Evolutionary conservation across 2,329 filamentous ascomycete species (phyloP).

Genomic region (Nemania serpens): DNA sequence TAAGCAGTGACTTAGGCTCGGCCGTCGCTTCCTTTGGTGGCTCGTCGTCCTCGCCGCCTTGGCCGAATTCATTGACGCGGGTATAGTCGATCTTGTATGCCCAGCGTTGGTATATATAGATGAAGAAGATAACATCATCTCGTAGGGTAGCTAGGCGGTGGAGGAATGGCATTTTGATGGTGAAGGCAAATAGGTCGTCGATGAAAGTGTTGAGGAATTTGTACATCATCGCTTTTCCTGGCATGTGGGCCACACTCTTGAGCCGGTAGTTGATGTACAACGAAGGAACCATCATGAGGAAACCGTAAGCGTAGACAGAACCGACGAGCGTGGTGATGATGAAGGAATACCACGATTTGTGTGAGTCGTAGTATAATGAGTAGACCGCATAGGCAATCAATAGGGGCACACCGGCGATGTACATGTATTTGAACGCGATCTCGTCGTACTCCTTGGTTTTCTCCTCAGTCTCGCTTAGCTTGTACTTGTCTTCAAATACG

Average conservation of each 20-base stretch:
- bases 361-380: slow-evolving; percentile 87
- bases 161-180: slow-evolving; percentile 97
- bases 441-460: slow-evolving; percentile 99
- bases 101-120: slow-evolving; percentile 94
- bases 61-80: slow-evolving; percentile 95
- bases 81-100: slow-evolving; percentile 90
- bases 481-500: slow-evolving; percentile 94
- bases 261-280: slow-evolving; percentile 99
- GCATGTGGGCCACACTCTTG: slow-evolving; percentile 96
- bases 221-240: slow-evolving; percentile 93
- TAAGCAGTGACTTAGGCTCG: slow-evolving; percentile 45
- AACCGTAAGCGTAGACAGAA: slow-evolving; percentile 96
- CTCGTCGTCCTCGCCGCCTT: slow-evolving; percentile 89
- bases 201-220: slow-evolving; percentile 99
- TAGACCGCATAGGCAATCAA: slow-evolving; percentile 88
- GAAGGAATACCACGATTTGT: slow-evolving; percentile 99
- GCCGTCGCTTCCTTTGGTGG: slow-evolving; percentile 43
- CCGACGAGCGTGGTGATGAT: slow-evolving; percentile 93
- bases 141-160: slow-evolving; percentile 90
- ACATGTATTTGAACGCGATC: slow-evolving; percentile 97
- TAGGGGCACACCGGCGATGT: slow-evolving; percentile 86
- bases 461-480: slow-evolving; percentile 91
- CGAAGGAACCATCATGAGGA: slow-evolving; percentile 97
- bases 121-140: slow-evolving; percentile 97
- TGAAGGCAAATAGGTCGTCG: slow-evolving; percentile 97